Base-by-base conservation (phyloP, 1,284 basidiomycete genomes). In the Leccinum pallidistipes region DNA sequence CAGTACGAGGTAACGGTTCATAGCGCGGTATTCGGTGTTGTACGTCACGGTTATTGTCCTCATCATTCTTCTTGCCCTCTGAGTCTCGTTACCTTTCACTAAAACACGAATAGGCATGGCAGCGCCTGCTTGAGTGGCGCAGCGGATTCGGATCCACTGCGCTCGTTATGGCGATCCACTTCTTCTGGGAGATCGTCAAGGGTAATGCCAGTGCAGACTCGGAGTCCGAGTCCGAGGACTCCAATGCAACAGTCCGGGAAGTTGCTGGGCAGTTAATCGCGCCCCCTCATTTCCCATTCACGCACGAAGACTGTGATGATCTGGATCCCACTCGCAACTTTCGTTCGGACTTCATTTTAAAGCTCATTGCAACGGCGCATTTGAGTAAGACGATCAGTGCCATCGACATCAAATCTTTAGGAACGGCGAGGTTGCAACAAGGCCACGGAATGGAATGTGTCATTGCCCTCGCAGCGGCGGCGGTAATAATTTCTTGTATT, bases 121-220 rank as follows among this genome's bases (percentile, higher is more conserved):
- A 66, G 58, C 8, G 14, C 3, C 38, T 66, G 14, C 36, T 52
- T 3, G 47, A 61, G 34, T 66, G 65, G 65, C 21, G 2, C 10
- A 66, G 57, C 18, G 56, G 59, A 45, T 64, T 66, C 2, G 36
- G 65, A 18, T 64, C 62, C 2, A 61, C 55, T 11, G 52, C 60
- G 4, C 57, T 65, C 2, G 2, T 49, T 0, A 62, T 62, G 52
- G 18, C 43, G 5, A 55, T 60, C 1, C 45, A 60, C 27, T 66
- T 57, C 31, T 63, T 64, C 21, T 63, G 52, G 52, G 3, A 8
- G 11, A 45, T 58, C 3, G 0, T 59, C 5, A 63, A 63, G 45
- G n/a, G n/a, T 14, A 24, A 27, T 21, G 21, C 21, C 21, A 21
- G 21, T 3, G 0, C 9, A 16, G 34, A 57, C 14, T 49, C 12